These are phyloP conservation scores for Colletotrichum navitas DNA, from an alignment of 2,329 filamentous ascomycete genomes.

Conservation along the genomic window DNA sequence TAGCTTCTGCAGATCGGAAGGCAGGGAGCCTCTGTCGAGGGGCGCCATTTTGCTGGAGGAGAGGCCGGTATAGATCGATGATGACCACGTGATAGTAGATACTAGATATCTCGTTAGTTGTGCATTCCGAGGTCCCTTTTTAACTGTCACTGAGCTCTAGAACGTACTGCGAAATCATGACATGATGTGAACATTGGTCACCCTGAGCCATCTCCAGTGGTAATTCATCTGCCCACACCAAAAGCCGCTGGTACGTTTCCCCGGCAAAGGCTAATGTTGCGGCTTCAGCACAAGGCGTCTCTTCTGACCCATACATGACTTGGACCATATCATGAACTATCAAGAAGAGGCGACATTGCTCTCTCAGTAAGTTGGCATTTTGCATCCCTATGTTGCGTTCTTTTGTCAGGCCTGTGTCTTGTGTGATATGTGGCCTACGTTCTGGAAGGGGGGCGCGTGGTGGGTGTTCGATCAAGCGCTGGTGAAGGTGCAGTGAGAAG, in stretches of 20 bases:
- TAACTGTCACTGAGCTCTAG: background rate
- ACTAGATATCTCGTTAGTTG: constrained; percentile 43
- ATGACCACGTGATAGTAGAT: constrained; percentile 55
- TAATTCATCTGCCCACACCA: constrained; percentile 54
- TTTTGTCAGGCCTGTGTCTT: background rate
- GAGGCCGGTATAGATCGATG: constrained; percentile 52
- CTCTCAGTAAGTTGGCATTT: background rate
- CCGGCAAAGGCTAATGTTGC: constrained; percentile 49
- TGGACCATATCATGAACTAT: constrained; percentile 53
- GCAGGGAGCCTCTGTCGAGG: constrained; percentile 44
- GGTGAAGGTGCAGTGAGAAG: constrained; percentile 1
- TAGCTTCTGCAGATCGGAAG: constrained; percentile 48
- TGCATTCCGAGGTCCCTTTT: background rate
- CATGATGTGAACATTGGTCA: constrained; percentile 49
- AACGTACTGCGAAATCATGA: constrained; percentile 53
- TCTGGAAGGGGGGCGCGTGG: background rate
- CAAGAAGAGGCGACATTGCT: constrained; percentile 51
- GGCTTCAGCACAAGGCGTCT: constrained; percentile 14
- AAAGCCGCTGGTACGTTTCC: constrained; percentile 53
- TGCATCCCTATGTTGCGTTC: background rate
- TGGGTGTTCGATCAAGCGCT: background rate
- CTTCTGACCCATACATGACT: constrained; percentile 39
- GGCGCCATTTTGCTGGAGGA: constrained; percentile 34
- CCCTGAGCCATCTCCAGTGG: constrained; percentile 46
- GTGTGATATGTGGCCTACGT: too few species aligned